Percentiles rank a stretch among this genome's conserved stretches.
These are phyloP conservation scores for Mycogone perniciosa DNA, from an alignment of 2,329 filamentous ascomycete species.

Conservation along the genomic window DNA sequence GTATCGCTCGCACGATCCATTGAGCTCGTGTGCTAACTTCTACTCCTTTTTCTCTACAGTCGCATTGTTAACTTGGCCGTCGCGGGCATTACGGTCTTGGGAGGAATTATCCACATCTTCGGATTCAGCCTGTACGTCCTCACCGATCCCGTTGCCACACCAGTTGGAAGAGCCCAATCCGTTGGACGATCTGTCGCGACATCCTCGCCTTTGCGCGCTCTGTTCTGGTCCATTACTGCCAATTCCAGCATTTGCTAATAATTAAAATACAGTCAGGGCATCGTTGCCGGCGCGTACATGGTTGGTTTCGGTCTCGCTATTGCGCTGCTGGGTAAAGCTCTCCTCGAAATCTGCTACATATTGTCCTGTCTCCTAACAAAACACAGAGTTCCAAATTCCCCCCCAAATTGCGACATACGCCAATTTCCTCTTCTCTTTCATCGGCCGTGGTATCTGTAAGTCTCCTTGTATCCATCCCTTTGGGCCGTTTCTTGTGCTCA, in stretches of 20 bases:
- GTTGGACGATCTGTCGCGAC: too few relatives aligned
- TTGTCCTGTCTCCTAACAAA: not conserved
- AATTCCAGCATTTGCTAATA: not conserved
- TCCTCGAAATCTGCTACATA: not conserved
- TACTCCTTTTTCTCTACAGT: slow-evolving; percentile 41
- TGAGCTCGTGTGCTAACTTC: slow-evolving; percentile 6
- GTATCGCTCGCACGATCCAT: not conserved
- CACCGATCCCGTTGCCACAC: not conserved
- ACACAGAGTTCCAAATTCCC: slow-evolving; percentile 82
- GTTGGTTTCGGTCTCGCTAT: slow-evolving; percentile 83
- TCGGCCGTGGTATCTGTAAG: slow-evolving; percentile 91
- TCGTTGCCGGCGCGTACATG: slow-evolving; percentile 80
- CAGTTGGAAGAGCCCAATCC: too few relatives aligned
- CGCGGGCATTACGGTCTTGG: slow-evolving; percentile 79
- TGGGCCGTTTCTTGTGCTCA: slow-evolving; percentile 4
- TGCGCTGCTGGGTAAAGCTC: slow-evolving; percentile 52
- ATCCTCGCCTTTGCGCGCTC: too few relatives aligned
- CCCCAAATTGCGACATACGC: slow-evolving; percentile 89
- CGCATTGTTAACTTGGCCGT: slow-evolving; percentile 91
- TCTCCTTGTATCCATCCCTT: slow-evolving; percentile 19
- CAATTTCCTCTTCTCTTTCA: slow-evolving; percentile 95
- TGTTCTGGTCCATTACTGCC: not conserved
- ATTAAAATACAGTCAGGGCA: slow-evolving; percentile 25
- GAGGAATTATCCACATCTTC: slow-evolving; percentile 71
- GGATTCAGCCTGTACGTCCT: slow-evolving; percentile 49